Evolutionary conservation across 208 protist species (phyloP).

Genomic region (Leishmania gerbilli): DNA sequence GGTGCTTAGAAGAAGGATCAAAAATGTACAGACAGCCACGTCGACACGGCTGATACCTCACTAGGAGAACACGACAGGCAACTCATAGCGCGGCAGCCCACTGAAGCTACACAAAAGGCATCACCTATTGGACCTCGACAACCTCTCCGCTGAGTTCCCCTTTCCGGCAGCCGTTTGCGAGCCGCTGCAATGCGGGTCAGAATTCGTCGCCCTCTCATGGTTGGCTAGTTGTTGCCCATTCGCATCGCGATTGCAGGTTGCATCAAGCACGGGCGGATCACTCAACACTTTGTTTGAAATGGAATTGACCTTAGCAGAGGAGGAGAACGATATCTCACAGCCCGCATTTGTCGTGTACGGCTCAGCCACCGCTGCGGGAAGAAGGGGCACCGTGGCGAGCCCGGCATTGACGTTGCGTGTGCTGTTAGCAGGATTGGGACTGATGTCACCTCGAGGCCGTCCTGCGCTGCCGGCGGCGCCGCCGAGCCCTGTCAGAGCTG

Average conservation of each 20-base stretch:
- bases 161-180: neutral
- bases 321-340: conserved; percentile 6
- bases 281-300: neutral
- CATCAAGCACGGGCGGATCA: conserved; percentile 32
- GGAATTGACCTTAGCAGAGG: neutral
- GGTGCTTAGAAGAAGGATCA: neutral
- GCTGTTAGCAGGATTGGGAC: neutral
- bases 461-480: conserved; percentile 3
- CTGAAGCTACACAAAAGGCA: neutral
- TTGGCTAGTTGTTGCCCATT: neutral
- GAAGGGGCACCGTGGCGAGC: neutral
- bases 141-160: neutral
- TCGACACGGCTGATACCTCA: neutral
- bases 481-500: neutral
- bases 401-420: neutral
- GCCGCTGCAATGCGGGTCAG: neutral
- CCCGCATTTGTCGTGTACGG: conserved; percentile 5
- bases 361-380: conserved; percentile 2
- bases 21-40: neutral
- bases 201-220: neutral
- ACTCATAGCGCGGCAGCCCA: neutral
- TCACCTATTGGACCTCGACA: neutral
- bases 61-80: neutral
- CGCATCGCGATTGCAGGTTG: conserved; percentile 16
- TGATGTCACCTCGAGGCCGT: conserved; percentile 1